Conservation (phyloP, 768 basidiomycete species). For the Porpolomopsis calyptriformis region DNA sequence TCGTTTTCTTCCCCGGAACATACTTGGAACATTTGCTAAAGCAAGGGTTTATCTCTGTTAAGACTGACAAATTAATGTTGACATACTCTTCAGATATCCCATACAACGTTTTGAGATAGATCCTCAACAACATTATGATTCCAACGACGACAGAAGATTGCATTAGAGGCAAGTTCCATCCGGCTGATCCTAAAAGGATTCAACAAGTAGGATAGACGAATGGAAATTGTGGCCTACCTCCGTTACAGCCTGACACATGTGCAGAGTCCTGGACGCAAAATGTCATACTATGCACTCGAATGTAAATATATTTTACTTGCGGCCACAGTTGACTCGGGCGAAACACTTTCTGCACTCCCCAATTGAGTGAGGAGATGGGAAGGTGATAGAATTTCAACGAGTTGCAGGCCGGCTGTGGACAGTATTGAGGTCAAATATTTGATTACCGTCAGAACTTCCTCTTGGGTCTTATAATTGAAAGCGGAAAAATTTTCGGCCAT, state of each 20-base stretch:
- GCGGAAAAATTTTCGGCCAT: conserved; percentile 91
- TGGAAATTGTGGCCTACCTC: not conserved
- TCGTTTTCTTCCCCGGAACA: conserved; percentile 78
- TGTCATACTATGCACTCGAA: not conserved
- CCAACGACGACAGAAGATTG: conserved; percentile 67
- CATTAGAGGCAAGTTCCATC: conserved; percentile 27
- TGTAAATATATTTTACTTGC: not conserved
- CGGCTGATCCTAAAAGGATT: conserved; percentile 10
- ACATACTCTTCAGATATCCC: conserved; percentile 85
- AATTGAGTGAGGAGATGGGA: conserved; percentile 57
- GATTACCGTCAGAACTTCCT: conserved; percentile 83
- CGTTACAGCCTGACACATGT: not conserved
- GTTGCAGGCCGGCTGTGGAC: conserved; percentile 71
- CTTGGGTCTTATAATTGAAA: conserved; percentile 91
- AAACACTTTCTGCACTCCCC: conserved; percentile 22
- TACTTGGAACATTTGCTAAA: conserved; percentile 86
- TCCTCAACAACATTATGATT: conserved; percentile 82
- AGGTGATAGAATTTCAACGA: conserved; percentile 67
- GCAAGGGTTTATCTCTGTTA: conserved; percentile 1
- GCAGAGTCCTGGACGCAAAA: not conserved
- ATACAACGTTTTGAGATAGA: conserved; percentile 75
- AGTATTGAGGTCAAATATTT: conserved; percentile 65
- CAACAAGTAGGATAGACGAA: conserved; percentile 3
- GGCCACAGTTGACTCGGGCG: not conserved
- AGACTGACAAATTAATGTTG: conserved; percentile 3